Percentiles rank a stretch among this genome's conserved stretches.
Evolutionary conservation across 306 rosid genomes (phyloP).

Genomic region (Rosa chinensis): DNA sequence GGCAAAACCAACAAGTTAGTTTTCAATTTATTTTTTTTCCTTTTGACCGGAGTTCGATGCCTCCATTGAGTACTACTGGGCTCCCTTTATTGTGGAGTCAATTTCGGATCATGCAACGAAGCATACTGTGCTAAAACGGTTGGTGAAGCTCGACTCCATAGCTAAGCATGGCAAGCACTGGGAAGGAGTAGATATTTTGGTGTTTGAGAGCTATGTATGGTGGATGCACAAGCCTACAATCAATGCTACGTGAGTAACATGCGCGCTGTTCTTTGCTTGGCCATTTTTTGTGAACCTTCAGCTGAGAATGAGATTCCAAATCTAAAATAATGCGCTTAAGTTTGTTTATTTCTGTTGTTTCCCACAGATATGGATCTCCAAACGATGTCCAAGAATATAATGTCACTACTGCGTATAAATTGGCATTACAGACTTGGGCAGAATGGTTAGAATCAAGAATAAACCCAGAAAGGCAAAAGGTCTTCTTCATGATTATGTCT

Average conservation of each 20-base stretch:
- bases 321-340: not conserved
- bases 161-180: slow-evolving; percentile 77
- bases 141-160: slow-evolving; percentile 75
- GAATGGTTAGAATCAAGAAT: slow-evolving; percentile 74
- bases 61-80: slow-evolving; percentile 88
- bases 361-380: slow-evolving; percentile 57
- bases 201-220: slow-evolving; percentile 94
- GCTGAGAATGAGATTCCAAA: not conserved
- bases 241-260: slow-evolving; percentile 66
- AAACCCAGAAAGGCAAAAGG: slow-evolving; percentile 55
- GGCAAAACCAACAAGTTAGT: not conserved
- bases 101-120: slow-evolving; percentile 92
- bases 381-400: slow-evolving; percentile 66
- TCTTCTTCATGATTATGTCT: slow-evolving; percentile 89
- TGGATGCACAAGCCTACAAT: slow-evolving; percentile 78
- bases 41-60: slow-evolving; percentile 63
- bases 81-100: slow-evolving; percentile 86
- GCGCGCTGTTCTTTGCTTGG: not conserved
- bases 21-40: not conserved
- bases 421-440: slow-evolving; percentile 88
- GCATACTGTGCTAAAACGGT: slow-evolving; percentile 65
- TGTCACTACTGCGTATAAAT: slow-evolving; percentile 69
- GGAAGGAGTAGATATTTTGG: slow-evolving; percentile 81
- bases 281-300: not conserved
- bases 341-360: not conserved